Conservation (phyloP, 2,329 filamentous ascomycete genomes). For the Verticillium alfalfae region DNA sequence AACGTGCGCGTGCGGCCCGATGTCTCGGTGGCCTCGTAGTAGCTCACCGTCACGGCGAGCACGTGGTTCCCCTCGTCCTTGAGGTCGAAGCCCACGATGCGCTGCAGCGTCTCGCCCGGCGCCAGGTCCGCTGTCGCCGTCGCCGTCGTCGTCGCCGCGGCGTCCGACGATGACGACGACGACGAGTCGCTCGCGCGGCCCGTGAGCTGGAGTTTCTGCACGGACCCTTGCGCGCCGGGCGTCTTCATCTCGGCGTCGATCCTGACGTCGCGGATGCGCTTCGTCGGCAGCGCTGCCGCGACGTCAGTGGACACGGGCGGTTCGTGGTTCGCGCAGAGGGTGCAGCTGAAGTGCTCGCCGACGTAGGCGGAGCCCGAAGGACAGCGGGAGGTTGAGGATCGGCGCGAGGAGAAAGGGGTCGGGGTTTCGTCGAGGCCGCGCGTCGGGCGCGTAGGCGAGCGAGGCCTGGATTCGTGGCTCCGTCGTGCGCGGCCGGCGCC, state of each 20-base stretch:
- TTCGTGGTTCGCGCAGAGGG: conserved; percentile 94
- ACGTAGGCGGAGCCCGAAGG: conserved; percentile 95
- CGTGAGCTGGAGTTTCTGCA: conserved; percentile 61
- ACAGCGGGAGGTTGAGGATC: conserved; percentile 76
- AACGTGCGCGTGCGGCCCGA: conserved; percentile 76
- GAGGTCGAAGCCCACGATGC: conserved; percentile 77
- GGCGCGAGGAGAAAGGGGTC: conserved; percentile 53
- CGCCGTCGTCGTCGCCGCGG: conserved; percentile 1
- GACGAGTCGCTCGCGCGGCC: too few relatives aligned
- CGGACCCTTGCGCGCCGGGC: conserved; percentile 48
- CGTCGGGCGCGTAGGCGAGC: conserved; percentile 57
- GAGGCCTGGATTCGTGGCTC: conserved; percentile 56
- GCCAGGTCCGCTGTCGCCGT: conserved; percentile 40
- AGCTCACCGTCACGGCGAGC: conserved; percentile 86
- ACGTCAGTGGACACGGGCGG: conserved; percentile 5
- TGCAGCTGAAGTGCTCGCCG: conserved; percentile 91
- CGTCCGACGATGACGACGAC: too few relatives aligned
- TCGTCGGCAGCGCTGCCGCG: conserved; percentile 16
- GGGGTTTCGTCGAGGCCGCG: conserved; percentile 40
- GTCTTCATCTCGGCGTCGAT: conserved; percentile 96
- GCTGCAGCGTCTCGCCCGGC: conserved; percentile 67
- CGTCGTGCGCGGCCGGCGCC: conserved; percentile 35
- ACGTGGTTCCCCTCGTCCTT: conserved; percentile 95
- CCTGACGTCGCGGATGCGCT: conserved; percentile 66
- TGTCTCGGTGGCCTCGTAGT: conserved; percentile 77